Evolutionary conservation across 139 green algal species (phyloP), one percentile per base, ranked within the genome.

Genomic region (Chlamydomonas sp.): DNA sequence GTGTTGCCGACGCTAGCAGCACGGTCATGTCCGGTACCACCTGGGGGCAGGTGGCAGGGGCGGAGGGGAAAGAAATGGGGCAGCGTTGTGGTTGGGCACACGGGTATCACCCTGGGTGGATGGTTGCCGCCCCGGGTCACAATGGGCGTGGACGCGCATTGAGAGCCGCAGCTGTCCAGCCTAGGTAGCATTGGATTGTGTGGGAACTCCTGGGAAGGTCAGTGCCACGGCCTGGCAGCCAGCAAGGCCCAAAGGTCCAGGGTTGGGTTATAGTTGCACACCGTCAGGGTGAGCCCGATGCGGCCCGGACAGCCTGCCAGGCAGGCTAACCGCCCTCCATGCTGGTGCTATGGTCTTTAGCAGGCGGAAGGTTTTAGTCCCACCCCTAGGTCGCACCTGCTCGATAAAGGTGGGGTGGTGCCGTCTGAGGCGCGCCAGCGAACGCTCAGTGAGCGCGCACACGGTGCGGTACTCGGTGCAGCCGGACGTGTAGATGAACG

Each of bases 391-490:
- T 49, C 20, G 18, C 57, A 85, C 81, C 63, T 88, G 75, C 63
- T 88, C 84, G 2, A 88, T 75, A 16, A 83, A 88, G 17, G 49
- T 9, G 2, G 84, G 84, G 63, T 88, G 66, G 17, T 78, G 9
- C 17, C 63, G 31, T 4, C 64, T 63, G 57, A 88, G 77, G 63
- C 67, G 15, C 4, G 3, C 20, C 18, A 88, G 84, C 20, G 59
- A 75, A 4, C 66, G 67, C 72, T 80, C 72, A 6, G 84, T 88
- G 0, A 88, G 63, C 9, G 84, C 84, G 17, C 75, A 75, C 57
- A 88, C 84, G 17, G 84, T 88, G 17, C 84, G 84, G 84, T 83
- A 88, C 58, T 88, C 84, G 8, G 18, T 77, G 16, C 84, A 64
- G 18, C 75, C 63, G 16, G 6, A 63, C 0, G 7, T 17, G 63